Evolutionary conservation across 495 filamentous ascomycete genomes (phyloP), one percentile per base, ranked within the genome.

Genomic region (Xylaria curta): DNA sequence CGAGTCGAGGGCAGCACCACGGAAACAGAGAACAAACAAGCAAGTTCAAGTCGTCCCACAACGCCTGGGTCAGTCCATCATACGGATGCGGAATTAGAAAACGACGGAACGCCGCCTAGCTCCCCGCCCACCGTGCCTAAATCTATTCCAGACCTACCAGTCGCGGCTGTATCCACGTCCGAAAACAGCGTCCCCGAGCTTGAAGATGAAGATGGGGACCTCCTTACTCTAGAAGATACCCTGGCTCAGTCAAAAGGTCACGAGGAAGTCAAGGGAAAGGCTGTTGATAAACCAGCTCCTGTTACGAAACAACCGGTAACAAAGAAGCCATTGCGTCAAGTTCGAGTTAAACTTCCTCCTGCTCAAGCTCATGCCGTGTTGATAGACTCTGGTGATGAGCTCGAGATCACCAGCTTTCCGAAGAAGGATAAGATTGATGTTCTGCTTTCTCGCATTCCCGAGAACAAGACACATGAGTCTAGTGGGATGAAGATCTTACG

Each of bases 381-480:
- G 19, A 61, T 82, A 54, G 77, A 79, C 33, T 73, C 79, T 4
- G 83, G 83, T 49, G 79, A 78, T 46, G 78, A 80, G 62, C 76
- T 85, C 44, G 78, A 81, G 46, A 80, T 86, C 71, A 75, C 76
- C 31, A 69, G 49, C 4, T 40, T 78, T 10, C 77, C 70, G 71
- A 83, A 81, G 59, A 82, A 81, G 67, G 78, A 74, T 71, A 84
- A 76, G 71, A 77, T 85, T 71, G 87, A 83, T 74, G 79, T 88
- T 64, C 86, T 92, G 33, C 95, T 97, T 74, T 89, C 94, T 74
- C 89, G 89, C 26, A 76, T 94, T 10, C 90, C 90, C 0, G 77
- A 84, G 4, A 85, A 83, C 59, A 85, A 87, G 67, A 74, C 83
- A 38, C 84, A 88, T 40, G 91, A 94, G 76, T 84, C 90, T 3